Conservation (phyloP, 371 early-diverging fungal species). For the Apophysomyces variabilis region DNA sequence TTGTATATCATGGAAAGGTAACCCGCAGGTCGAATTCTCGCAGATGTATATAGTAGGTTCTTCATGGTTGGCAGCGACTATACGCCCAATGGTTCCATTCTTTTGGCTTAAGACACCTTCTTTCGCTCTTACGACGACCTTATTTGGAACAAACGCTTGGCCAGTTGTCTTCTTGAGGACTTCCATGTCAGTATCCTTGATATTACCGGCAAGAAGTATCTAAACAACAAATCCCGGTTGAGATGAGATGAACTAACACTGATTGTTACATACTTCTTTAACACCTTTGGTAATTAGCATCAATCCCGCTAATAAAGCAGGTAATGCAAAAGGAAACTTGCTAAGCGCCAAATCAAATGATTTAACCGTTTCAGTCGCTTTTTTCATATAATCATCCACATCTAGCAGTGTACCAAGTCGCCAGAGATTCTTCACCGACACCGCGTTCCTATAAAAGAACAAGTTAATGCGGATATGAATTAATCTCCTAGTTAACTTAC, state of each 20-base stretch:
- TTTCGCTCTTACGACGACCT: conserved; percentile 34
- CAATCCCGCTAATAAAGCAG: conserved; percentile 41
- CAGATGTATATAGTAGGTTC: conserved; percentile 42
- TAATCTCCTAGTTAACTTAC: conserved; percentile 20
- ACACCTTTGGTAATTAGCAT: conserved; percentile 42
- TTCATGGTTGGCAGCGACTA: background rate
- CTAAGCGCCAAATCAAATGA: conserved; percentile 34
- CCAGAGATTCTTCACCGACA: conserved; percentile 45
- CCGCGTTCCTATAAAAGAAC: conserved; percentile 37
- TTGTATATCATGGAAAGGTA: conserved; percentile 32
- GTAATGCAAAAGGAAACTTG: conserved; percentile 46
- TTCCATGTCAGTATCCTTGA: conserved; percentile 22
- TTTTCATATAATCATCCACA: conserved; percentile 23
- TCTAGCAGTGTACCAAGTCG: conserved; percentile 45
- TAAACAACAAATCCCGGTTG: conserved; percentile 14
- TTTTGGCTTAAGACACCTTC: conserved; percentile 29
- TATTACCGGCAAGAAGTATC: conserved; percentile 45
- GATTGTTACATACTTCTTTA: conserved; percentile 41
- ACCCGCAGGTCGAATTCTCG: conserved; percentile 54
- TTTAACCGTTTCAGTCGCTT: conserved; percentile 37
- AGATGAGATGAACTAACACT: background rate
- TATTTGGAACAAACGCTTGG: conserved; percentile 47
- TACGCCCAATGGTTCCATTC: conserved; percentile 30
- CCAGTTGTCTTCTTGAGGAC: conserved; percentile 30
- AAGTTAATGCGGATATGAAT: too few species aligned